A percentile compares a stretch with the other conserved stretches of the same genome.
Conservation (phyloP, 225 moss, liverwort and hornwort species). For the Marchantia paleacea region DNA sequence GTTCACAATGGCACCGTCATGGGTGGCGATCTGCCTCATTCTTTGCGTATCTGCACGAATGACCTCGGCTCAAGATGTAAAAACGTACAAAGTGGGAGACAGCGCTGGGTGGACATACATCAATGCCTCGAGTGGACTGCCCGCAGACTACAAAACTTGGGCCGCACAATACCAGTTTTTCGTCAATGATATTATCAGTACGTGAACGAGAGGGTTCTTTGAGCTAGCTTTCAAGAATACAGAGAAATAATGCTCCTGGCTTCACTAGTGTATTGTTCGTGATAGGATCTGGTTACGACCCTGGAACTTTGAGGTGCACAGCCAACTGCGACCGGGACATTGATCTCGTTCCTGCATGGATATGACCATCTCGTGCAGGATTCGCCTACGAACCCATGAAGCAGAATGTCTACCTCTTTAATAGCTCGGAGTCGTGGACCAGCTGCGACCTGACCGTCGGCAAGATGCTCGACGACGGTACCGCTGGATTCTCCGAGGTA, state of each 20-base stretch:
- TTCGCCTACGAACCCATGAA: constrained; percentile 18
- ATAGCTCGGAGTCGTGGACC: constrained; percentile 1
- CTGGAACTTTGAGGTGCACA: not conserved
- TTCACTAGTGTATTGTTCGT: not conserved
- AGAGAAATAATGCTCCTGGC: not conserved
- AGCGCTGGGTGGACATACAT: constrained; percentile 20
- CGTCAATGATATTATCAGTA: constrained; percentile 24
- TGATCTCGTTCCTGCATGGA: not conserved
- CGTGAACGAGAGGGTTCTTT: not conserved
- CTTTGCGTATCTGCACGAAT: not conserved
- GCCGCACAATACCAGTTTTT: constrained; percentile 7
- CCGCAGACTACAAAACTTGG: constrained; percentile 24
- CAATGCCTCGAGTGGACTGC: constrained; percentile 21
- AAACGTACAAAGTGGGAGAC: constrained; percentile 21
- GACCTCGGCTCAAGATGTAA: not conserved
- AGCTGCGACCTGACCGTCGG: constrained; percentile 11
- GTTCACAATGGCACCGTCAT: constrained; percentile 1
- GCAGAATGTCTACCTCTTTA: constrained; percentile 28
- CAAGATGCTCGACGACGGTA: constrained; percentile 21
- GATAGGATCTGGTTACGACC: not conserved
- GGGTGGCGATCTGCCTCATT: constrained; percentile 2
- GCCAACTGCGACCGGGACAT: not conserved
- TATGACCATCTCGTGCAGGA: not conserved
- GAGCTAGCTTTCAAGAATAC: not conserved
- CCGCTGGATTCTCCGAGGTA: constrained; percentile 21